Conservation (phyloP, 768 basidiomycete species). For the Mycena maculata region DNA sequence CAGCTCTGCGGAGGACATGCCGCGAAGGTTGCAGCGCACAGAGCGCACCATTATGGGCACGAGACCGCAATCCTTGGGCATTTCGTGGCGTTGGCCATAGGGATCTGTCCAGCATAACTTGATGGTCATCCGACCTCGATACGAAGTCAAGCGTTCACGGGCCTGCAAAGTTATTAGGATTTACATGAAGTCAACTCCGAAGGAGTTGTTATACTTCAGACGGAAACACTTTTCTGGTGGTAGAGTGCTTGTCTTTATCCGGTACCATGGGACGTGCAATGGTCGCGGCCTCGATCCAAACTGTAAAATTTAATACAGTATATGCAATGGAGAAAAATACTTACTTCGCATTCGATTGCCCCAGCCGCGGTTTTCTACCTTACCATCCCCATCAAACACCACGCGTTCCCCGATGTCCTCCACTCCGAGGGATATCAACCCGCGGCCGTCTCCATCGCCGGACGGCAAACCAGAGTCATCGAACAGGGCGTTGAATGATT, state of each 20-base stretch:
- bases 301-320: conserved; percentile 56
- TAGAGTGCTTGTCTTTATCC: conserved; percentile 80
- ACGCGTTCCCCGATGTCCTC: conserved; percentile 91
- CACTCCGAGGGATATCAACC: conserved; percentile 80
- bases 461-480: conserved; percentile 87
- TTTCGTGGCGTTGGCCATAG: conserved; percentile 73
- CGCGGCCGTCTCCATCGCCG: conserved; percentile 81
- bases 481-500: conserved; percentile 96
- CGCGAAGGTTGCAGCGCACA: conserved; percentile 89
- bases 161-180: conserved; percentile 63
- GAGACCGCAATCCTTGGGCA: conserved; percentile 89
- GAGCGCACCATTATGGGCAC: conserved; percentile 98
- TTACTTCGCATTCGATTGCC: conserved; percentile 90
- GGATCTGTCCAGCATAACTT: conserved; percentile 88
- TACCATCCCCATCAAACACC: conserved; percentile 85
- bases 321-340: conserved; percentile 44
- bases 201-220: conserved; percentile 73
- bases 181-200: conserved; percentile 4
- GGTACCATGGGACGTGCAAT: conserved; percentile 89
- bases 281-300: conserved; percentile 89
- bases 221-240: conserved; percentile 86
- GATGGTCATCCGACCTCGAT: conserved; percentile 89
- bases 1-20: conserved; percentile 86
- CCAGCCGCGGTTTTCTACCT: conserved; percentile 64
- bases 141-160: conserved; percentile 92